Conservation (phyloP, 257 asterid genomes). For the Rubia yunnanensis region DNA sequence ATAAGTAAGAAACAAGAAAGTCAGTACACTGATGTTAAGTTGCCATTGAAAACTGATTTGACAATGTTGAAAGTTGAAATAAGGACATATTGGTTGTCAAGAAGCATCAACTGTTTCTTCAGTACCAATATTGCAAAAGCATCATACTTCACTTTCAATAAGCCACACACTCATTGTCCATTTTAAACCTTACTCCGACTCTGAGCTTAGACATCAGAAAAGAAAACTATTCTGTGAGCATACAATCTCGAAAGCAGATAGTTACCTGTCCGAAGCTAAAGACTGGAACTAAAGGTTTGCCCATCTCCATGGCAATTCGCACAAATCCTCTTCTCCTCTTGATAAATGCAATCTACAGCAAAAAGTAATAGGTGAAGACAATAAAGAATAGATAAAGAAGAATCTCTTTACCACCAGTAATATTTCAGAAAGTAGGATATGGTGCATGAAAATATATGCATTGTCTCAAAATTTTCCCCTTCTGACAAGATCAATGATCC, state of each 20-base stretch:
- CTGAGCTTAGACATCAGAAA: background rate
- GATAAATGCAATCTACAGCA: constrained; percentile 54
- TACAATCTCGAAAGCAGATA: background rate
- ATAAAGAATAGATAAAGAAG: background rate
- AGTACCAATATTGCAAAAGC: background rate
- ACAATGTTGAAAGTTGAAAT: background rate
- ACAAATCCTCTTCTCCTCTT: constrained; percentile 75
- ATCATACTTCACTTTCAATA: background rate
- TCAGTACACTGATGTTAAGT: constrained; percentile 1
- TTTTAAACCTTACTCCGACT: background rate
- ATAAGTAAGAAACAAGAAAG: constrained; percentile 16
- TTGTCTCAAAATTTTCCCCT: background rate
- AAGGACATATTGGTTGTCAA: background rate
- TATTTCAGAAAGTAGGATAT: background rate
- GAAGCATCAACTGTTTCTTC: background rate
- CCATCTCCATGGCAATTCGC: constrained; percentile 75
- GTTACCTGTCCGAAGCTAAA: constrained; percentile 95
- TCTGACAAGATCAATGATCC: background rate
- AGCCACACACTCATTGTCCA: background rate
- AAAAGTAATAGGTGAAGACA: constrained; percentile 6
- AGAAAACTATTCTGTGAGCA: background rate
- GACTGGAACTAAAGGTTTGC: constrained; percentile 95
- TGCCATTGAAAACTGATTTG: background rate
- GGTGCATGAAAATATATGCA: background rate
- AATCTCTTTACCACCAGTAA: background rate